These are phyloP conservation scores for Tolypocladium inflatum DNA, from an alignment of 2,329 filamentous ascomycete genomes.

Conservation along the genomic window DNA sequence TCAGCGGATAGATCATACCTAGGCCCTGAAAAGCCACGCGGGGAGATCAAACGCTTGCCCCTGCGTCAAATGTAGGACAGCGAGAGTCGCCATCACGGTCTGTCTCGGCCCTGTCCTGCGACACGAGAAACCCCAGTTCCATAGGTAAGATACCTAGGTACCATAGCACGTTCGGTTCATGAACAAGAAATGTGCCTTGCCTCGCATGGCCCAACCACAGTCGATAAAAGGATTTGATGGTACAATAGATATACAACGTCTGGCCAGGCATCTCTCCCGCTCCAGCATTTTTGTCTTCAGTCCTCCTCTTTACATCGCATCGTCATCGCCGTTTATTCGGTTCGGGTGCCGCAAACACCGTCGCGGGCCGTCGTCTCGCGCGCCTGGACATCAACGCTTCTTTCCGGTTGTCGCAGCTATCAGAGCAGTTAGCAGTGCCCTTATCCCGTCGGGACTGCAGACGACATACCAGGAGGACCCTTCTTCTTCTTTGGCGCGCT, in stretches of 20 bases:
- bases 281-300: background rate
- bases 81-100: background rate
- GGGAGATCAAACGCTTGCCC: background rate
- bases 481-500: conserved; percentile 83
- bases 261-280: background rate
- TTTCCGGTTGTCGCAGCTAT: conserved; percentile 18
- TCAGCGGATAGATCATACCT: background rate
- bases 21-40: background rate
- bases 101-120: background rate
- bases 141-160: too few relatives aligned
- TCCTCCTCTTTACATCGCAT: background rate
- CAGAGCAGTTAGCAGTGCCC: background rate
- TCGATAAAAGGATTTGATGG: background rate
- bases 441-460: too few relatives aligned
- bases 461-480: conserved; percentile 29
- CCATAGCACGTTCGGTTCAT: background rate
- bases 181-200: background rate
- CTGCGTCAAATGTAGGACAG: background rate
- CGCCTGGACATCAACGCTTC: conserved; percentile 15
- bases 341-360: background rate
- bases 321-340: background rate
- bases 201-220: background rate
- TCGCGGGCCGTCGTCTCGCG: background rate
- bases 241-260: background rate
- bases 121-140: background rate